Base-by-base conservation (phyloP, 1,139 yeast genomes). In the Suhomyces coccinellae region DNA sequence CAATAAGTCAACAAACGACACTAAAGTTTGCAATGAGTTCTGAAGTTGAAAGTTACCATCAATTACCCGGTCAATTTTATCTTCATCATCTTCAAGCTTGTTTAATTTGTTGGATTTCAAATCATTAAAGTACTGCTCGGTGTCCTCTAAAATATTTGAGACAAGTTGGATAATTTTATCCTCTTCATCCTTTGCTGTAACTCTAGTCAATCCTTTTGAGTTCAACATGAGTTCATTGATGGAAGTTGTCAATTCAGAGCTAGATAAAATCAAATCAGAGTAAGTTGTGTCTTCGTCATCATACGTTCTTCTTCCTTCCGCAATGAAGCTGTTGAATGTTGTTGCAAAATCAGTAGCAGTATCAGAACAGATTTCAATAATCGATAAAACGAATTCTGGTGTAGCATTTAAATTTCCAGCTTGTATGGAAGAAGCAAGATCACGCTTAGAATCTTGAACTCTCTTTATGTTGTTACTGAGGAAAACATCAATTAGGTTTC, bases 371-470 rank as follows among this genome's bases (percentile, higher is more conserved):
- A 83, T 79, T 60, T 90, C 97, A 52, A 85, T 70, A 40, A 87
- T 70, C 0, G 95, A 84, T 36, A 84, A 70, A 33, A 87, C 67
- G 57, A 82, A 85, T 55, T 80, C 85, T 2, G 96, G 89, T 0
- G 95, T 80, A 2, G 95, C 76, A 59, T 83, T 83, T 54, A 83
- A 82, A 58, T 87, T 87, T 45, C 95, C 95, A 14, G 93, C 89
- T 62, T 86, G 93, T 78, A 86, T 79, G 17, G 95, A 86, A 3
- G 93, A 84, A 44, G 81, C 83, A 49, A 88, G 71, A 56, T 85
- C 91, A 57, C 80, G 85, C 41, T 85, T 71, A 0, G 88, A 71
- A 52, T 87, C 90, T 63, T 88, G 95, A 41, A 88, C 75, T 43
- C 90, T 74, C 50, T 82, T 83, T 29, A 86, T 80, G 40, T 87